Conservation (phyloP, 352 stramenopile genomes). For the Phytophthora cactorum region DNA sequence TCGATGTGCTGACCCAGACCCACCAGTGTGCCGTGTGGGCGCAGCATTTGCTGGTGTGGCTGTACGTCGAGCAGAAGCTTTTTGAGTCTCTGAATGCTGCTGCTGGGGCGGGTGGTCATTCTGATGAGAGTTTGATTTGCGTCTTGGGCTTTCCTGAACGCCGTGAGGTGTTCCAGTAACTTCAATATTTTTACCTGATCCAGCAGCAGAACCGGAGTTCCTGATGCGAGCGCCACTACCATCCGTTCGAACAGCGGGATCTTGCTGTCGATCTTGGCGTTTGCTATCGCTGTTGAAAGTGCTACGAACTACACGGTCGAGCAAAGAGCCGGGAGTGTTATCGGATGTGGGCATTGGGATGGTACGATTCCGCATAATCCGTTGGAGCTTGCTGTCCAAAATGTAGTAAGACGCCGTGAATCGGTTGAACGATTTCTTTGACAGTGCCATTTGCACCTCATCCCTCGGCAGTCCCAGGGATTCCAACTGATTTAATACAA, state of each 20-base stretch:
- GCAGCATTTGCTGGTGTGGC: conserved; percentile 18
- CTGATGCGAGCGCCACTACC: conserved; percentile 13
- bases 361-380: conserved; percentile 43
- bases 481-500: conserved; percentile 63
- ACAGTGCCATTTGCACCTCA: conserved; percentile 50
- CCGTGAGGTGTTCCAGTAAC: neutral
- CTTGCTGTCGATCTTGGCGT: conserved; percentile 20
- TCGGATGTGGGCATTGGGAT: conserved; percentile 2
- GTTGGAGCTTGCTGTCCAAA: conserved; percentile 62
- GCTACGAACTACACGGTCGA: conserved; percentile 7
- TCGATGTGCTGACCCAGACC: conserved; percentile 20
- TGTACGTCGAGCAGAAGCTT: conserved; percentile 18
- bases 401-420: conserved; percentile 83
- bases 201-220: conserved; percentile 7
- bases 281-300: conserved; percentile 16
- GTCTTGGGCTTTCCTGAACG: conserved; percentile 20
- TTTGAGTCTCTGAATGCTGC: conserved; percentile 13
- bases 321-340: neutral
- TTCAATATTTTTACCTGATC: conserved; percentile 10
- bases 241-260: conserved; percentile 12
- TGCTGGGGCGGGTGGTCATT: conserved; percentile 19
- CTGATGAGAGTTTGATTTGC: conserved; percentile 18
- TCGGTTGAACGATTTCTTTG: conserved; percentile 64
- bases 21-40: conserved; percentile 8
- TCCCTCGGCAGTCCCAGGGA: conserved; percentile 51